These are phyloP conservation scores for Venturia asperata DNA, from an alignment of 2,329 filamentous ascomycete species.

Conservation along the genomic window DNA sequence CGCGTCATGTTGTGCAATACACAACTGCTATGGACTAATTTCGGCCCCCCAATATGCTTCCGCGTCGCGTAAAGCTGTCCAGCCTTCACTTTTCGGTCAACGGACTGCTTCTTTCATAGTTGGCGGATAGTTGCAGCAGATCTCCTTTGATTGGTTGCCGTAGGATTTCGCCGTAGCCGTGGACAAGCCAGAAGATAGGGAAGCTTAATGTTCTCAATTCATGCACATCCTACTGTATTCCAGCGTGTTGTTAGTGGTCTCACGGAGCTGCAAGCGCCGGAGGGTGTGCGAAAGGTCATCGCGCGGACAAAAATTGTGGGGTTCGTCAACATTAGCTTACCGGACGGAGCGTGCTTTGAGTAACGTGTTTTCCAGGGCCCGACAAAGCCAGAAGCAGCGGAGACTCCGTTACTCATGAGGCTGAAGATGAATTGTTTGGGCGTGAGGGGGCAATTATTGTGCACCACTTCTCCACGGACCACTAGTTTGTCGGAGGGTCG, in stretches of 20 bases:
- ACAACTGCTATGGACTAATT: not conserved
- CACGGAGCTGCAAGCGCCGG: not conserved
- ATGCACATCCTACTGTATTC: not conserved
- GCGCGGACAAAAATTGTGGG: not conserved
- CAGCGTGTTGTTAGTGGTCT: not conserved
- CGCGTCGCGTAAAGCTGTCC: constrained; percentile 7
- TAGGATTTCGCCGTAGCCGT: not conserved
- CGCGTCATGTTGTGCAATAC: constrained; percentile 14
- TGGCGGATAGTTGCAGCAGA: constrained; percentile 14
- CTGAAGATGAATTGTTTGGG: constrained; percentile 5
- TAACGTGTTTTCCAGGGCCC: constrained; percentile 9
- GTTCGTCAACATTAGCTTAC: constrained; percentile 11
- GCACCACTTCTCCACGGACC: not conserved
- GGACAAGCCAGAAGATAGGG: not conserved
- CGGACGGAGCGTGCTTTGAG: constrained; percentile 7
- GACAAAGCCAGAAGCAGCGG: not conserved
- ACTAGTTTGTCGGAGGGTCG: constrained; percentile 10
- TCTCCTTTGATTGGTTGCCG: not conserved
- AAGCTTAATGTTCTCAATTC: not conserved
- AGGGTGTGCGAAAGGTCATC: constrained; percentile 9
- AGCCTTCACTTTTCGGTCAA: not conserved
- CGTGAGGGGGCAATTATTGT: not conserved
- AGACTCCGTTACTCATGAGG: constrained; percentile 14
- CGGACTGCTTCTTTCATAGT: not conserved
- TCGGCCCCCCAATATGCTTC: not conserved